phyloP scores from a whole-genome alignment of 768 basidiomycete genomes.

The Strobilomyces echinocephalus region DNA sequence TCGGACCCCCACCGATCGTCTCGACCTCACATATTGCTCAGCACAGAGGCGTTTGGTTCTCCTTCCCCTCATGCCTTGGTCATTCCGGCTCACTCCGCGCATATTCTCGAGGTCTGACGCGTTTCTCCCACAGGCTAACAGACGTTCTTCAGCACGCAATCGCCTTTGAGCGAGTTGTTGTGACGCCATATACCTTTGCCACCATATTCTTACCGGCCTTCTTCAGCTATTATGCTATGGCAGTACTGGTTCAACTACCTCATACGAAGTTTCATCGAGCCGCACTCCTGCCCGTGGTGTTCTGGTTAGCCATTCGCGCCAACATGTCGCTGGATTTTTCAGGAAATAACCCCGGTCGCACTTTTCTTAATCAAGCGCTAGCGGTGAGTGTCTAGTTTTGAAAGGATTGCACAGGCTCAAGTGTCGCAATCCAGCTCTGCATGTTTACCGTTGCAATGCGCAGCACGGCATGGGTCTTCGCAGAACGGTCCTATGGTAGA shows the following conservation, averaged over 20 bases:
- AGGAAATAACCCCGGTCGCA: conserved; percentile 6
- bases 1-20: no score
- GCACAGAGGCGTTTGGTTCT: neutral
- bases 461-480: conserved; percentile 20
- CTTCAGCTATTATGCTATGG: conserved; percentile 46
- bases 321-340: conserved; percentile 27
- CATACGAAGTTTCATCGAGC: conserved; percentile 40
- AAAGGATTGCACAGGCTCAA: neutral
- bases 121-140: conserved; percentile 1
- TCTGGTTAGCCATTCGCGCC: conserved; percentile 41
- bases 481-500: conserved; percentile 10
- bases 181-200: conserved; percentile 28
- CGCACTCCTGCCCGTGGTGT: conserved; percentile 46
- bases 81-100: neutral
- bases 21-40: neutral
- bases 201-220: conserved; percentile 40
- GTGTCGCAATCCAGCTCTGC: conserved; percentile 9
- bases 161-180: conserved; percentile 11
- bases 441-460: conserved; percentile 27
- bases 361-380: conserved; percentile 20
- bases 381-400: conserved; percentile 10
- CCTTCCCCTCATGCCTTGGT: conserved; percentile 11
- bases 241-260: conserved; percentile 48
- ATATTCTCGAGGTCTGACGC: neutral
- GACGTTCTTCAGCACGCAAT: conserved; percentile 11